Conservation (phyloP, 345 rosid genomes). For the Eucalyptus decipiens region DNA sequence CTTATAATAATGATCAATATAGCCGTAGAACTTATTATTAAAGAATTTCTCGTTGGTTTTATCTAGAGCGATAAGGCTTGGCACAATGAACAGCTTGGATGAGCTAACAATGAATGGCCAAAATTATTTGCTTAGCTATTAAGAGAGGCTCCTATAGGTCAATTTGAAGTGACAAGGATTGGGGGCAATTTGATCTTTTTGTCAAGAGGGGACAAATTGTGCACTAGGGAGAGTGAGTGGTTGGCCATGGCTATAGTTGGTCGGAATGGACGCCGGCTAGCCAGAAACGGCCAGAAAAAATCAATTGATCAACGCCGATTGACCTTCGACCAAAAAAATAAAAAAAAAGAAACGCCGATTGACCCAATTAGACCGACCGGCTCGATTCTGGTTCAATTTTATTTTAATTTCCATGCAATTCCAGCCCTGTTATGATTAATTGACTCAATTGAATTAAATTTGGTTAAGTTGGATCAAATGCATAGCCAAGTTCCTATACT, state of each 20-base stretch:
- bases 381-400: not conserved
- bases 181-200: not conserved
- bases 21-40: too few relatives aligned
- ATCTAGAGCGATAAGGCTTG: not conserved
- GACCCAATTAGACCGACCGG: not conserved
- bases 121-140: not conserved
- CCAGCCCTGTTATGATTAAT: not conserved
- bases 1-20: too few relatives aligned
- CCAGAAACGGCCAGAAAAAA: not conserved
- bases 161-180: not conserved
- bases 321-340: too few relatives aligned
- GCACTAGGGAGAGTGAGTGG: not conserved
- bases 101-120: not conserved
- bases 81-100: not conserved
- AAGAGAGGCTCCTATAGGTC: not conserved
- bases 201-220: not conserved
- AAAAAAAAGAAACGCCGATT: too few relatives aligned
- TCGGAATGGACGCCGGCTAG: not conserved
- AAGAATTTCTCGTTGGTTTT: not conserved
- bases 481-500: not conserved
- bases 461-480: not conserved
- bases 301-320: not conserved
- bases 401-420: not conserved
- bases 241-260: not conserved
- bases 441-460: not conserved